A percentile compares a stretch with the other conserved stretches of the same genome.
Evolutionary conservation across 139 green algal species (phyloP).

Genomic region (Micractinium sp.): DNA sequence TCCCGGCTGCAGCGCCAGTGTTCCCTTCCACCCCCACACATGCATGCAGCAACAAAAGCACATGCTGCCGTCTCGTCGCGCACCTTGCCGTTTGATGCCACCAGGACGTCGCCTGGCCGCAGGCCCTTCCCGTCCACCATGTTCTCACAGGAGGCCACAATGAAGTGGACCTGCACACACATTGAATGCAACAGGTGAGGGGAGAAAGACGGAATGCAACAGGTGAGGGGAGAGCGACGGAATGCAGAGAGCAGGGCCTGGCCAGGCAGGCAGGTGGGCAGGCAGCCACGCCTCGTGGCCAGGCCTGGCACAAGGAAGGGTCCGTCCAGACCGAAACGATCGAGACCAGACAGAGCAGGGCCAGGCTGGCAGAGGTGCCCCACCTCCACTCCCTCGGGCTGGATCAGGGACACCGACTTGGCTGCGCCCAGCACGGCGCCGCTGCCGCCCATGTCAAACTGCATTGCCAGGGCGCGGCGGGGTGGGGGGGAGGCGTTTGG

Average conservation of each 20-base stretch:
- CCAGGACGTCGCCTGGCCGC: slow-evolving; percentile 95
- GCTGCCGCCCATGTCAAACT: slow-evolving; percentile 65
- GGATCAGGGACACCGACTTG: slow-evolving; percentile 67
- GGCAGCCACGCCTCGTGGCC: too few species aligned
- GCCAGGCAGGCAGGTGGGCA: background rate
- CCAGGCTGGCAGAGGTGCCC: background rate
- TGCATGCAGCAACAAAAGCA: background rate
- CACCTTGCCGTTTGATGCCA: slow-evolving; percentile 79
- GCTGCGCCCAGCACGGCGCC: slow-evolving; percentile 87
- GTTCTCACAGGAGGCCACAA: slow-evolving; percentile 97
- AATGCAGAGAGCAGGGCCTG: background rate
- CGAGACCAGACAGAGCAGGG: background rate
- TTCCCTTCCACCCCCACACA: too few species aligned
- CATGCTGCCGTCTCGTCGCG: background rate
- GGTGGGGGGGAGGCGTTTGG: too few species aligned
- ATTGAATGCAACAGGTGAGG: too few species aligned
- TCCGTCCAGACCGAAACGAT: background rate
- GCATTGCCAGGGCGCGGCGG: background rate
- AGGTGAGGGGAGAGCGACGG: background rate
- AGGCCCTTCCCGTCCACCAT: slow-evolving; percentile 92
- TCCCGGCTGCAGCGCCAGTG: too few species aligned
- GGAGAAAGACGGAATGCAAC: background rate
- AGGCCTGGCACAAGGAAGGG: too few species aligned
- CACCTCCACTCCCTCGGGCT: slow-evolving; percentile 77
- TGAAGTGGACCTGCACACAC: slow-evolving; percentile 87